Base-by-base conservation (phyloP, 495 filamentous ascomycete species). In the Xylaria telfairii region DNA sequence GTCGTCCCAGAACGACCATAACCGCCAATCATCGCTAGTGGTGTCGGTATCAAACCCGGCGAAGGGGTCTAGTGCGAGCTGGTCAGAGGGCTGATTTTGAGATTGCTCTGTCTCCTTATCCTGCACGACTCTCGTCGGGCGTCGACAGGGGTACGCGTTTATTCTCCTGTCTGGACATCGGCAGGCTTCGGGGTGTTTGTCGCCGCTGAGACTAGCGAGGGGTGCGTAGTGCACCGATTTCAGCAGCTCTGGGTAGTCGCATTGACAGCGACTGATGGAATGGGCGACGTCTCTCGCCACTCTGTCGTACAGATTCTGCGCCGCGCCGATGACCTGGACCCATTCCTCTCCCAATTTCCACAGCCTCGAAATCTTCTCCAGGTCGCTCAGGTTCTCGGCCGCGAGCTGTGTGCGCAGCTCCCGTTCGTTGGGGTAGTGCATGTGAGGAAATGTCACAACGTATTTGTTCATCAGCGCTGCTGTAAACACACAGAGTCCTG, bases 401-500 rank as follows among this genome's bases (percentile, higher is more conserved):
- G 67, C 67, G 30, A 69, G 41, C 17, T 53, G 67, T 26, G 9
- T n/a, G 1, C 67, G 67, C 54, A 69, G 56, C 54, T 46, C 67
- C 10, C 15, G 56, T 28, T 69, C 56, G 7, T 69, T 44, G 54
- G 24, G 42, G n/a, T 21, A 30, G 21, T 61, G 67, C 67, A 69
- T 69, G 56, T 60, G 54, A 34, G 67, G 67, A 28, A 68, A 69
- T 12, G 54, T 53, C 21, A 46, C 56, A 28, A 59, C 67, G 28
- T 69, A 69, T 30, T 34, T 28, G 13, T 69, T 69, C 67, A 69
- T 69, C 28, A 69, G 9, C 12, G 67, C 67, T 7, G 67, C 67
- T 19, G 67, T 69, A 42, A 69, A 69, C 41, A 69, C 67, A 44
- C 67, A 69, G 56, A 69, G 67, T 0, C 67, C 67, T 9, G 39